Percentiles rank a stretch among this genome's conserved stretches.
Conservation (phyloP, 2,329 filamentous ascomycete species). For the Colletotrichum scovillei region DNA sequence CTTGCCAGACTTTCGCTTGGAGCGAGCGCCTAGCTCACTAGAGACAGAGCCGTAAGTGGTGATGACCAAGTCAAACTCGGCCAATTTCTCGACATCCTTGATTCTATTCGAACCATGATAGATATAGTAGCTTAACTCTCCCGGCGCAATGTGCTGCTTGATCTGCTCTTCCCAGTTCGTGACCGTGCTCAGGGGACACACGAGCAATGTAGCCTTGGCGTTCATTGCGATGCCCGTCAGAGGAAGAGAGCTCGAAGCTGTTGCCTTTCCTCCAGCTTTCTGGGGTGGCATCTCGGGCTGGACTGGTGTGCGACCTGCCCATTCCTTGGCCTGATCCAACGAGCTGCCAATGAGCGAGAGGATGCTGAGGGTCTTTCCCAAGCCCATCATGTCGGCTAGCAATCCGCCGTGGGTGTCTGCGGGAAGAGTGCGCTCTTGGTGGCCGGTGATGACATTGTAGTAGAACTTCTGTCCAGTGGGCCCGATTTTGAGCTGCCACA, state of each 20-base stretch:
- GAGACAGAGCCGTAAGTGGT: conserved; percentile 93
- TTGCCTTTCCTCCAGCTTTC: conserved; percentile 49
- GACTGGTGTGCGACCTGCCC: conserved; percentile 65
- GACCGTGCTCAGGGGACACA: conserved; percentile 91
- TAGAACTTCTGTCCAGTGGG: conserved; percentile 69
- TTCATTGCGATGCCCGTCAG: conserved; percentile 71
- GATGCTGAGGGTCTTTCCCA: conserved; percentile 89
- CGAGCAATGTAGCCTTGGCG: conserved; percentile 82
- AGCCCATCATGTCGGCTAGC: conserved; percentile 87
- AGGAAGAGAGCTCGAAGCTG: conserved; percentile 53
- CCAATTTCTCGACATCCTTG: conserved; percentile 75
- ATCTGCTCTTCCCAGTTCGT: conserved; percentile 97
- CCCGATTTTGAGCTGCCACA: conserved; percentile 76
- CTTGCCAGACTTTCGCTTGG: conserved; percentile 67
- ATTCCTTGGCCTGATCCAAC: conserved; percentile 69
- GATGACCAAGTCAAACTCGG: conserved; percentile 84
- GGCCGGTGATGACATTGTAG: conserved; percentile 87
- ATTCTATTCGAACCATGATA: conserved; percentile 87
- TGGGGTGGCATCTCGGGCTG: conserved; percentile 57
- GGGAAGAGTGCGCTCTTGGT: conserved; percentile 69
- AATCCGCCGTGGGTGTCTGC: conserved; percentile 78
- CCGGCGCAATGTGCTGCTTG: conserved; percentile 78
- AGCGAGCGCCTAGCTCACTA: conserved; percentile 77
- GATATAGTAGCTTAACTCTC: conserved; percentile 77
- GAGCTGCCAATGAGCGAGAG: conserved; percentile 81